These are phyloP conservation scores for Maudiozyma serrabonitensis DNA, from an alignment of 805 yeast species.

Conservation along the genomic window DNA sequence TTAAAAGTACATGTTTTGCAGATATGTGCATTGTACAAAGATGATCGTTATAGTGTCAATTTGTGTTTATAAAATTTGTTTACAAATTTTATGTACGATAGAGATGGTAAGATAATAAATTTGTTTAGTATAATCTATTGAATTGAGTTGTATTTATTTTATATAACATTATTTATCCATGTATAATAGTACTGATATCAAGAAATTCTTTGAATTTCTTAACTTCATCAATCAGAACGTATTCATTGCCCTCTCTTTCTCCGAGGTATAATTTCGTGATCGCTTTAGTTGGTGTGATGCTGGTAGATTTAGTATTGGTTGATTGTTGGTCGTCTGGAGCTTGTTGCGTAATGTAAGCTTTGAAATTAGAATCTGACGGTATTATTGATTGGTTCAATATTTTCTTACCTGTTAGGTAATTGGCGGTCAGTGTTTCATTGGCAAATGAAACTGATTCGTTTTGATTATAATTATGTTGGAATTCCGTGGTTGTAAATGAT, in stretches of 20 bases:
- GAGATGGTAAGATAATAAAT: no score
- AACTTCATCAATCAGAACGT: neutral
- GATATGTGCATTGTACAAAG: no score
- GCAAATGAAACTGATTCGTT: neutral
- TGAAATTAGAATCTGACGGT: neutral
- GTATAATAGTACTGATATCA: neutral
- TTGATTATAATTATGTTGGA: neutral
- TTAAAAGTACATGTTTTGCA: no score
- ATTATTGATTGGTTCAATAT: neutral
- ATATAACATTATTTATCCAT: neutral
- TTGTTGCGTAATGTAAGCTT: neutral
- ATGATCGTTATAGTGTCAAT: no score
- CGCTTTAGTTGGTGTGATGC: neutral
- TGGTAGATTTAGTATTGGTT: neutral
- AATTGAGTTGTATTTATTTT: neutral
- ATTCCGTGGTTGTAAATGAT: neutral
- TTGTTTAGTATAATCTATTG: no score
- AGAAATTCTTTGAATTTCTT: constrained; percentile 1
- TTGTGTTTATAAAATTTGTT: no score
- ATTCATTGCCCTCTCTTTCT: constrained; percentile 4
- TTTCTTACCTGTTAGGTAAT: constrained; percentile 1
- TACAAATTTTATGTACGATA: no score
- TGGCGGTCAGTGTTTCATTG: neutral
- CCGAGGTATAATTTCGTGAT: neutral
- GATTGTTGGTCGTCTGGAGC: neutral